A percentile compares a stretch with the other conserved stretches of the same genome.
phyloP scores from a whole-genome alignment of 768 basidiomycete genomes.

The Rhizopogon rudus region DNA sequence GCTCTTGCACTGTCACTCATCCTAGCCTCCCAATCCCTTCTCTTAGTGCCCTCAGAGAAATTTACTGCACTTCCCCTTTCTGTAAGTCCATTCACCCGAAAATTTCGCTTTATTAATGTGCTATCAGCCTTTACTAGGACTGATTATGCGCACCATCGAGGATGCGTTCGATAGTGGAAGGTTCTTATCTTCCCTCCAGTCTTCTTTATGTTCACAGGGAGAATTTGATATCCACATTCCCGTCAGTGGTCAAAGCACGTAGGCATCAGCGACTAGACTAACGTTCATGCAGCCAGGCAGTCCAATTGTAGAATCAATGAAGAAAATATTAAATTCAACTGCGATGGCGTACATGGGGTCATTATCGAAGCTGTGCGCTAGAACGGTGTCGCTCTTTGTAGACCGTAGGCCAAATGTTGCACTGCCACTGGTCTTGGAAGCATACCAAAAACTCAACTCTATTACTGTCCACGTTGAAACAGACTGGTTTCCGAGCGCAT shows the following conservation, averaged over 20 bases:
- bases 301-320: slow-evolving; percentile 30
- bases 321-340: slow-evolving; percentile 28
- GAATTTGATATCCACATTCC: slow-evolving; percentile 15
- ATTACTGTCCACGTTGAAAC: slow-evolving; percentile 41
- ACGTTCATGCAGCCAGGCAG: slow-evolving; percentile 23
- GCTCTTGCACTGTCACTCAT: slow-evolving; percentile 43
- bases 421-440: slow-evolving; percentile 21
- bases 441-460: slow-evolving; percentile 22
- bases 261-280: not conserved
- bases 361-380: slow-evolving; percentile 35
- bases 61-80: slow-evolving; percentile 58
- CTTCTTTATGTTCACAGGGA: slow-evolving; percentile 23
- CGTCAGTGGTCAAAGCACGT: slow-evolving; percentile 3
- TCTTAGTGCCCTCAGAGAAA: slow-evolving; percentile 48
- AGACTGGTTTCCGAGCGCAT: slow-evolving; percentile 41
- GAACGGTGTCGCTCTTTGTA: slow-evolving; percentile 27
- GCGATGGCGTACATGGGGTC: slow-evolving; percentile 34
- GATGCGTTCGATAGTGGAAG: slow-evolving; percentile 52
- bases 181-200: slow-evolving; percentile 44
- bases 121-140: slow-evolving; percentile 20
- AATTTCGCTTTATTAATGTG: slow-evolving; percentile 6
- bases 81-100: slow-evolving; percentile 28
- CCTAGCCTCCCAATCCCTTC: slow-evolving; percentile 55
- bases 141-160: slow-evolving; percentile 43
- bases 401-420: slow-evolving; percentile 28